Base-by-base conservation (phyloP, 2,329 filamentous ascomycete genomes). In the Neofusicoccum laricinum region DNA sequence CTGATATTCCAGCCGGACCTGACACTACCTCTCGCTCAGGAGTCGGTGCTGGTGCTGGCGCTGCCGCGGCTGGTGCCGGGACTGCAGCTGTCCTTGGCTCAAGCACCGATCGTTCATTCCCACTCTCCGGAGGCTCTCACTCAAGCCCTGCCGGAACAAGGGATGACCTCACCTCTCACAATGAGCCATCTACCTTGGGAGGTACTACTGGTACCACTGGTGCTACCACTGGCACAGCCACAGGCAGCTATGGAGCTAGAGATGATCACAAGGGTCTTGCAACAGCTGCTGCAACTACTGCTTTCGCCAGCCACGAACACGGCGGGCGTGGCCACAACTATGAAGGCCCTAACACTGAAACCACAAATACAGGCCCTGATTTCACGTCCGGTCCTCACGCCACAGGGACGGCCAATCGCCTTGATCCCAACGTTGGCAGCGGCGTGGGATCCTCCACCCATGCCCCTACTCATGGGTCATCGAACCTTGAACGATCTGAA, bases 101-200 rank as follows among this genome's bases (percentile, higher is more conserved):
- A 7, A 70, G 69, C 30, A 72, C 71, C 30, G 70, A 71, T 48
- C 73, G 76, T 45, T 70, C 71, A 0, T 78, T 78, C 65, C 76
- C 76, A n/a, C 69, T 78, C 5, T 67, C 73, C 40, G 75, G 75
- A 30, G 74, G 74, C 7, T 50, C 25, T 32, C 2, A 21, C n/a
- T 19, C 50, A 40, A n/a, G 15, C 14, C 62, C 40, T 48, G 38
- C 34, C 48, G 59, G 15, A 61, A 61, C 34, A 21, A 58, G 40
- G 17, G 45, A 25, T 6, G 34, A 38, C 12, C 34, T 15, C 0
- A 63, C 41, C 8, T 38, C 41, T 21, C 43, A 6, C n/a, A 15
- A 48, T 15, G 41, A 38, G n/a, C 41, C 30, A 10, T 19, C 41
- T 15, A 30, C 19, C 14, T 6, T 32, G 25, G 57, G 58, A 15